Conservation (phyloP, 2,329 filamentous ascomycete species). For the Ceratocystis ficicola region DNA sequence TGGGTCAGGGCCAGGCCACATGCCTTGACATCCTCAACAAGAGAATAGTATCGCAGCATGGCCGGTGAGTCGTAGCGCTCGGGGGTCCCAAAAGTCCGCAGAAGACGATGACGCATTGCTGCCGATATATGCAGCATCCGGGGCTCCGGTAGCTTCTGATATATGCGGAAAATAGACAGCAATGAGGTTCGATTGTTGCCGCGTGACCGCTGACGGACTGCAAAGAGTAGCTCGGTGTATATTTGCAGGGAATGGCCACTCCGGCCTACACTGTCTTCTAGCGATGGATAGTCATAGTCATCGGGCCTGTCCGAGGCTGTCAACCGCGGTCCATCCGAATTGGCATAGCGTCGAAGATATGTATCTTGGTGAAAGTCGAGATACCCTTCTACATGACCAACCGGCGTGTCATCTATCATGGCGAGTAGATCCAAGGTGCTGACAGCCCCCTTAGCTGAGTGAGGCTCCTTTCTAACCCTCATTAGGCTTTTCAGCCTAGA, state of each 20-base stretch:
- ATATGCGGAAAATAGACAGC: constrained; percentile 38
- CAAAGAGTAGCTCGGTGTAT: constrained; percentile 33
- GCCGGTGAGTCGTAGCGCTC: constrained; percentile 43
- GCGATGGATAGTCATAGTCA: constrained; percentile 38
- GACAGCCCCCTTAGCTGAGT: constrained; percentile 20
- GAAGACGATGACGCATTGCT: constrained; percentile 47
- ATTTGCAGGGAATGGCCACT: constrained; percentile 30
- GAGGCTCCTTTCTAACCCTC: not conserved
- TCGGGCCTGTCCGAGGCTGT: constrained; percentile 39
- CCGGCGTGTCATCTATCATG: constrained; percentile 39
- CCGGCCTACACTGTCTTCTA: constrained; percentile 31
- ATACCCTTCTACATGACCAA: constrained; percentile 39
- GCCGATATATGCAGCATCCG: constrained; percentile 40
- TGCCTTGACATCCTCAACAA: constrained; percentile 71
- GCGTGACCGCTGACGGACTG: constrained; percentile 34
- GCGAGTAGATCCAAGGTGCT: constrained; percentile 38
- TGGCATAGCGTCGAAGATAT: constrained; percentile 43
- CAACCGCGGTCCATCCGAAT: constrained; percentile 37
- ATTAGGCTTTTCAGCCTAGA: not conserved
- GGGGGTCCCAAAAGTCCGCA: constrained; percentile 56
- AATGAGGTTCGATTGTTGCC: constrained; percentile 32
- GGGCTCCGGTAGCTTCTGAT: constrained; percentile 40
- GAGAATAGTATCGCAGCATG: constrained; percentile 71
- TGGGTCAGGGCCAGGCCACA: constrained; percentile 55
- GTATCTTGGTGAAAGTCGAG: constrained; percentile 42